Evolutionary conservation across 768 basidiomycete genomes (phyloP), one percentile per base, ranked within the genome.

Genomic region (Roridomyces roridus): DNA sequence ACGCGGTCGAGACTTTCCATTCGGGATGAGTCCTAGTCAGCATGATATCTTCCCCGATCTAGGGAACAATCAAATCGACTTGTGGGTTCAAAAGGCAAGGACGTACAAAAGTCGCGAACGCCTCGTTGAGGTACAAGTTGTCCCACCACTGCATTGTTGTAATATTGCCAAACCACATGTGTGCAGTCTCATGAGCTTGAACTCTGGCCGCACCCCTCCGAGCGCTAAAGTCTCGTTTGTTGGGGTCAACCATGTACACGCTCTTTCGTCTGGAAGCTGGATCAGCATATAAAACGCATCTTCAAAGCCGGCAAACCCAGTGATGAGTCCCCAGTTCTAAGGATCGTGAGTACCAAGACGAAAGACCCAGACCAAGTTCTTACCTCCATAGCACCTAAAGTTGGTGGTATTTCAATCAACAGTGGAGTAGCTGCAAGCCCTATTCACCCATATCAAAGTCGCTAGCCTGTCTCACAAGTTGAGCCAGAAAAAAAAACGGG

Each of bases 121-220:
- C 88, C 82, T 92, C 90, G 59, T 91, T 92, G 55, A 92, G 74
- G 71, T 91, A 91, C 44, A 93, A 77, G 69, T 90, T 86, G 60
- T 91, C 85, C 91, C 92, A 94, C 92, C 92, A 94, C 67, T 51
- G 36, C 57, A 96, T 95, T 0, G 94, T 96, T 6, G 92, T 89
- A 64, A 97, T 91, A 68, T 96, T 88, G 24, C 94, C 94, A 64
- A 96, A 96, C 87, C 89, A 88, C 87, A 91, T 88, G 67, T 91
- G 89, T 6, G 89, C 88, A 41, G 92, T 84, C 74, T 96, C 96
- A 67, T 98, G 96, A 65, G 85, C 86, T 71, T 92, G 91, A 2
- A 82, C 83, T 6, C 77, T 72, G 3, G 91, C 89, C 56, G 96
- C 84, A n/a, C 80, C 75, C 71, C 94, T 91, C 79, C 88, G 91